Evolutionary conservation across 306 rosid species (phyloP).

Genomic region (Prinsepia uniflora): DNA sequence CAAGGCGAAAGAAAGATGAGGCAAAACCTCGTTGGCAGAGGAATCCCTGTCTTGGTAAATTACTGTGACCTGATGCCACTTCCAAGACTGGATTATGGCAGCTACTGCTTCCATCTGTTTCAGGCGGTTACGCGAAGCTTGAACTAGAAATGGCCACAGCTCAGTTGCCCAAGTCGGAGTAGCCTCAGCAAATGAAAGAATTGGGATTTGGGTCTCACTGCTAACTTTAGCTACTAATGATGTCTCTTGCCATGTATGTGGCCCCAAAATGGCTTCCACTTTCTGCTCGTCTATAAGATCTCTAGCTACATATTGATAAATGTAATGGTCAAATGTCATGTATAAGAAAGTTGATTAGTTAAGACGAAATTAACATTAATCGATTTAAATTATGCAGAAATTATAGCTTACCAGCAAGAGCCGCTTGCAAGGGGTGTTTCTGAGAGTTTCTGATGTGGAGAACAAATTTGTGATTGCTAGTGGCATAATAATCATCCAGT

Average conservation of each 20-base stretch:
- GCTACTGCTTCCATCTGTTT: conserved; percentile 45
- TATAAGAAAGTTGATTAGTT: too few relatives aligned
- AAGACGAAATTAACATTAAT: too few relatives aligned
- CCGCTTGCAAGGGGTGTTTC: conserved; percentile 36
- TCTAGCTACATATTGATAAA: conserved; percentile 36
- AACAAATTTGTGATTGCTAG: conserved; percentile 22
- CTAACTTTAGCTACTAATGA: conserved; percentile 36
- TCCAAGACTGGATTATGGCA: conserved; percentile 39
- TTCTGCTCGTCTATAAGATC: conserved; percentile 26
- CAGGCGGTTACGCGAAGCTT: conserved; percentile 26
- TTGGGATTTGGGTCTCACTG: conserved; percentile 26
- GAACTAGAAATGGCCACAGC: conserved; percentile 40
- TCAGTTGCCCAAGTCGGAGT: conserved; percentile 44
- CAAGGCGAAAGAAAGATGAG: conserved; percentile 33
- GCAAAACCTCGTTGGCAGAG: conserved; percentile 27
- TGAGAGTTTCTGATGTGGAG: conserved; percentile 26
- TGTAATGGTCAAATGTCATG: not conserved
- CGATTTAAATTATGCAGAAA: not conserved
- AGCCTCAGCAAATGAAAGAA: conserved; percentile 38
- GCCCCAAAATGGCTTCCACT: conserved; percentile 44
- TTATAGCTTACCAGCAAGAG: conserved; percentile 38
- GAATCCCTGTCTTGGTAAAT: conserved; percentile 42
- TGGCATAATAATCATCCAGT: conserved; percentile 25
- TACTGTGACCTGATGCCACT: conserved; percentile 35
- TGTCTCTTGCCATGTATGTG: conserved; percentile 47